A percentile compares a stretch with the other conserved stretches of the same genome.
These are phyloP conservation scores for Fusarium luffae DNA, from an alignment of 2,329 filamentous ascomycete species.

Conservation along the genomic window DNA sequence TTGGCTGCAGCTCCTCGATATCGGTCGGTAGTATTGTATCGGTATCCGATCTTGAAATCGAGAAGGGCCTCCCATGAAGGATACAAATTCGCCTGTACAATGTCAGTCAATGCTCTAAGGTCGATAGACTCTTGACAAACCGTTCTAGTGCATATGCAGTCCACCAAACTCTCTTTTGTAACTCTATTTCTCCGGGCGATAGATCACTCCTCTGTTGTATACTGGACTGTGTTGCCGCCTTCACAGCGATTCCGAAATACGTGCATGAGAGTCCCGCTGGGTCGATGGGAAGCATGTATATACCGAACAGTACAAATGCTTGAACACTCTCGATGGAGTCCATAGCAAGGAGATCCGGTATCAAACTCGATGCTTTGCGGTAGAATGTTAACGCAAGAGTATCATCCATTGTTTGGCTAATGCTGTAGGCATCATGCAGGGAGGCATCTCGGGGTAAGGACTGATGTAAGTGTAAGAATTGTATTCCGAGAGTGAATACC, in stretches of 20 bases:
- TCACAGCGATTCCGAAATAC: slow-evolving; percentile 40
- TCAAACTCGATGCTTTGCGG: slow-evolving; percentile 26
- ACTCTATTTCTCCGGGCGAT: slow-evolving; percentile 8
- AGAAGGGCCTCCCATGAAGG: slow-evolving; percentile 35
- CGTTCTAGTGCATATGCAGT: slow-evolving; percentile 39
- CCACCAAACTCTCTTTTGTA: slow-evolving; percentile 42
- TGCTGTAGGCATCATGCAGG: not conserved
- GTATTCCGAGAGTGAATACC: slow-evolving; percentile 39
- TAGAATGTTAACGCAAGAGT: slow-evolving; percentile 35
- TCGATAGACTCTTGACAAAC: no score
- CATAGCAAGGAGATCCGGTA: slow-evolving; percentile 32
- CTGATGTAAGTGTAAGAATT: slow-evolving; percentile 34
- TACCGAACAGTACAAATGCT: slow-evolving; percentile 34
- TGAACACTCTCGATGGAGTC: slow-evolving; percentile 35
- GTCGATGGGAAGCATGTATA: slow-evolving; percentile 36
- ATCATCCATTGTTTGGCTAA: slow-evolving; percentile 33
- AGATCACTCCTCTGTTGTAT: slow-evolving; percentile 20
- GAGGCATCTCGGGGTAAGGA: not conserved
- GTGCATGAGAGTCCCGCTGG: slow-evolving; percentile 38
- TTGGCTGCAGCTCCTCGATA: slow-evolving; percentile 23
- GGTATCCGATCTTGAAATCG: slow-evolving; percentile 27
- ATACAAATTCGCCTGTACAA: slow-evolving; percentile 37
- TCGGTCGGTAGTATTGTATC: slow-evolving; percentile 30
- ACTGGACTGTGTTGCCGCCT: slow-evolving; percentile 22
- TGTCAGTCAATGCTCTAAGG: slow-evolving; percentile 11